These are phyloP conservation scores for Chaetomium sp. DNA, from an alignment of 2,329 filamentous ascomycete genomes.

Conservation along the genomic window DNA sequence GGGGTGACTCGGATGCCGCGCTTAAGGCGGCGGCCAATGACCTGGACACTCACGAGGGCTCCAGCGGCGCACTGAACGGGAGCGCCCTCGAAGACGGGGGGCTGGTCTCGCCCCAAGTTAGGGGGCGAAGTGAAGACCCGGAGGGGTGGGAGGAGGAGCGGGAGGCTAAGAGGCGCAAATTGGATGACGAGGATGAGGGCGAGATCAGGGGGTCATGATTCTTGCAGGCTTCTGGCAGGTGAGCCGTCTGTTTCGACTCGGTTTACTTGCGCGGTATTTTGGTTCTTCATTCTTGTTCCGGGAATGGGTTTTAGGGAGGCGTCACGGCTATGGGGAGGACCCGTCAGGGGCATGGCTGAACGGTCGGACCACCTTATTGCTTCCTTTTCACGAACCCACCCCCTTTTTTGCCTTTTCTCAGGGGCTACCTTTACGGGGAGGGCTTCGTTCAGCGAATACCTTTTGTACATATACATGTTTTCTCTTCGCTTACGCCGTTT, in stretches of 20 bases:
- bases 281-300: neutral
- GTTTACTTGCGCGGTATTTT: neutral
- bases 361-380: neutral
- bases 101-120: conserved; percentile 36
- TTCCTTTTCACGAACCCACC: neutral
- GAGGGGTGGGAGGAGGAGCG: conserved; percentile 33
- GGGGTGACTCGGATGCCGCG: conserved; percentile 40
- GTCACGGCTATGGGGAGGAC: conserved; percentile 5
- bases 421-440: neutral
- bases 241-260: neutral
- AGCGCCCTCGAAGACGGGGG: conserved; percentile 28
- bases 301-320: conserved; percentile 2
- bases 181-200: conserved; percentile 37
- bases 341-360: neutral
- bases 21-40: conserved; percentile 42
- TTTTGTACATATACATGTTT: conserved; percentile 18
- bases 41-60: conserved; percentile 33
- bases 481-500: neutral
- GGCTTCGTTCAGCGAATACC: neutral
- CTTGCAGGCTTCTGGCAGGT: neutral
- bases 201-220: conserved; percentile 31
- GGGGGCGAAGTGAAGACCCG: conserved; percentile 37
- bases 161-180: conserved; percentile 34
- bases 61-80: conserved; percentile 12
- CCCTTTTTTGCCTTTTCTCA: neutral